phyloP scores from a whole-genome alignment of 345 rosid genomes.

The Eucalyptus pauciflora region DNA sequence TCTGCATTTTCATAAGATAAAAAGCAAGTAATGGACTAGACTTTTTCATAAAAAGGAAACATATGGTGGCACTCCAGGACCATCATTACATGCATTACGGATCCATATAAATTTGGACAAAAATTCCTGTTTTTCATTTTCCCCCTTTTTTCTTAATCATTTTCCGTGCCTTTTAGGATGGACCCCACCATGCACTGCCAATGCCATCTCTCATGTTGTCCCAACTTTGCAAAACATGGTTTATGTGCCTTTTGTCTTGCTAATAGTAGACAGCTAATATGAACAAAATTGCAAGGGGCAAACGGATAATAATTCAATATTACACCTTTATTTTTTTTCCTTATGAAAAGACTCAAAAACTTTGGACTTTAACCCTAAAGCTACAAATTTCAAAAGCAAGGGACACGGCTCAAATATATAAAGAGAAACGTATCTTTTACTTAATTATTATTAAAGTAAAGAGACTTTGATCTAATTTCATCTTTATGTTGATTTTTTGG shows the following conservation, averaged over 20 bases:
- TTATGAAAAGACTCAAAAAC: neutral
- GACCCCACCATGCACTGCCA: neutral
- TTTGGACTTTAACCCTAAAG: neutral
- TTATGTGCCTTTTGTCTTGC: neutral
- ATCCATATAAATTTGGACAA: neutral
- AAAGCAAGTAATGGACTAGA: neutral
- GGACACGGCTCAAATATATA: neutral
- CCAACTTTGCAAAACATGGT: neutral
- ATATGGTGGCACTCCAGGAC: neutral
- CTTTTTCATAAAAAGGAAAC: neutral
- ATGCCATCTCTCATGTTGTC: neutral
- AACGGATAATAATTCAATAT: neutral
- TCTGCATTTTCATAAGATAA: neutral
- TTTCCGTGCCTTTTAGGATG: neutral
- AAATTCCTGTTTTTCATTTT: neutral
- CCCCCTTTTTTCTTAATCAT: neutral
- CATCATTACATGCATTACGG: neutral
- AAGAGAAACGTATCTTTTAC: neutral
- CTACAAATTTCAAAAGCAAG: neutral
- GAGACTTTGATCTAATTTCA: neutral
- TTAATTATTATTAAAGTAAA: neutral
- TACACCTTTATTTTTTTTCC: neutral
- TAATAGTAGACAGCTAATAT: neutral
- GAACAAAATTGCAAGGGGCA: neutral
- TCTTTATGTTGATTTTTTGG: neutral